Percentiles rank a stretch among this genome's conserved stretches.
Conservation (phyloP, 2,329 filamentous ascomycete genomes). For the Pezicula rhizophila region DNA sequence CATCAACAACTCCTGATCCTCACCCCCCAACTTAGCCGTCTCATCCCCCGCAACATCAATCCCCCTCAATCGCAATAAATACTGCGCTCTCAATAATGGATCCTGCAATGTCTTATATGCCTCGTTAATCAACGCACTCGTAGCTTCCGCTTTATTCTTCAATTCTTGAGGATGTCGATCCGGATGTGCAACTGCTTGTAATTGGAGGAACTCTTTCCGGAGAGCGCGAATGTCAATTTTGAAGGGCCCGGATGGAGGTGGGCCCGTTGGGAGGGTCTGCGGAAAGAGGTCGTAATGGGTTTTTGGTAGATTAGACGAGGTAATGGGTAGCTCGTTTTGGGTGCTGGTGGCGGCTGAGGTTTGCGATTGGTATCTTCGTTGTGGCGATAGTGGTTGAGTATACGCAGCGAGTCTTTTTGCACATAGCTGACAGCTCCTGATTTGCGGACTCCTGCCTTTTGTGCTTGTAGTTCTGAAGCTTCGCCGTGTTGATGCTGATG, state of each 20-base stretch:
- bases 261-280: constrained; percentile 65
- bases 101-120: constrained; percentile 80
- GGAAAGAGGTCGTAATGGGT: constrained; percentile 91
- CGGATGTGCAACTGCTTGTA: constrained; percentile 74
- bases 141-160: constrained; percentile 62
- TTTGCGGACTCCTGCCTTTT: background rate
- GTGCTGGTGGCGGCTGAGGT: background rate
- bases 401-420: background rate
- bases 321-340: background rate
- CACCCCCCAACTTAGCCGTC: constrained; percentile 50
- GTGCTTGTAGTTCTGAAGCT: constrained; percentile 4
- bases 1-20: constrained; percentile 65
- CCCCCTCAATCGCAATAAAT: constrained; percentile 66
- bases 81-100: constrained; percentile 81
- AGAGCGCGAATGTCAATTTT: constrained; percentile 63
- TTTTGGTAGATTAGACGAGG: constrained; percentile 16
- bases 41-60: constrained; percentile 79
- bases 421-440: constrained; percentile 7
- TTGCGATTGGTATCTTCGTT: background rate
- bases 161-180: constrained; percentile 47
- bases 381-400: background rate
- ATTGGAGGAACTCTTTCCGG: constrained; percentile 76
- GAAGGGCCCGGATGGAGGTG: constrained; percentile 74
- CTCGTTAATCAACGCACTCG: constrained; percentile 81
- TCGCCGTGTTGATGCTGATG: constrained; percentile 7